Evolutionary conservation across 129 eudicot genomes (phyloP).

Genomic region (Helianthus tuberosus): DNA sequence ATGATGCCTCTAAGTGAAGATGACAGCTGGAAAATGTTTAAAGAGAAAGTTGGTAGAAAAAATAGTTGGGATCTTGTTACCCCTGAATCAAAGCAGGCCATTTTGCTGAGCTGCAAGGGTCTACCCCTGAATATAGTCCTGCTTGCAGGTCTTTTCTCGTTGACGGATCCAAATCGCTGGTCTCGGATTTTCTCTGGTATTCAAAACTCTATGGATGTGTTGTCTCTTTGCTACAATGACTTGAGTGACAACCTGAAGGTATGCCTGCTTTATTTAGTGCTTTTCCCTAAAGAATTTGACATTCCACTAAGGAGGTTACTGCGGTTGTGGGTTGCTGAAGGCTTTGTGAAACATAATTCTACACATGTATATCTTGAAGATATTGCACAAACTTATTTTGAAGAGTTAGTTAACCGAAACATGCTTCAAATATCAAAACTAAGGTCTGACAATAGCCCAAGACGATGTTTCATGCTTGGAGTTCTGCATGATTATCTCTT

Average conservation of each 20-base stretch:
- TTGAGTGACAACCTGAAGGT: slow-evolving; percentile 27
- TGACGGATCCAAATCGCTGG: slow-evolving; percentile 26
- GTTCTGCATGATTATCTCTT: slow-evolving; percentile 44
- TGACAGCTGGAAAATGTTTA: slow-evolving; percentile 32
- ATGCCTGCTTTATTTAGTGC: slow-evolving; percentile 33
- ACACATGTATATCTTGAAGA: slow-evolving; percentile 31
- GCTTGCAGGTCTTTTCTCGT: slow-evolving; percentile 31
- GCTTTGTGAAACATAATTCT: slow-evolving; percentile 34
- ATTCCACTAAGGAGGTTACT: slow-evolving; percentile 43
- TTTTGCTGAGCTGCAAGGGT: slow-evolving; percentile 21
- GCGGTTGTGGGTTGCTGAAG: slow-evolving; percentile 46
- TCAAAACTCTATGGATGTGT: background rate
- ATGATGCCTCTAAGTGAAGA: slow-evolving; percentile 27
- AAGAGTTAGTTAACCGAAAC: slow-evolving; percentile 42
- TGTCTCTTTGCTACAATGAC: slow-evolving; percentile 27
- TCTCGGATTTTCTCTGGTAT: background rate
- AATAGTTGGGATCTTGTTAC: slow-evolving; percentile 14
- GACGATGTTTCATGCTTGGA: slow-evolving; percentile 48
- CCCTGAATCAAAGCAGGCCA: slow-evolving; percentile 21
- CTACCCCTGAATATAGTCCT: slow-evolving; percentile 31
- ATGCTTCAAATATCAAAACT: slow-evolving; percentile 45
- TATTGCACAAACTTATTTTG: slow-evolving; percentile 35
- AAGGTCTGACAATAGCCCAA: slow-evolving; percentile 53
- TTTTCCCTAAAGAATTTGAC: slow-evolving; percentile 35
- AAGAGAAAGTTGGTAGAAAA: slow-evolving; percentile 19